Evolutionary conservation across 2,329 filamentous ascomycete species (phyloP).

Genomic region (Fusarium nisikadoi): DNA sequence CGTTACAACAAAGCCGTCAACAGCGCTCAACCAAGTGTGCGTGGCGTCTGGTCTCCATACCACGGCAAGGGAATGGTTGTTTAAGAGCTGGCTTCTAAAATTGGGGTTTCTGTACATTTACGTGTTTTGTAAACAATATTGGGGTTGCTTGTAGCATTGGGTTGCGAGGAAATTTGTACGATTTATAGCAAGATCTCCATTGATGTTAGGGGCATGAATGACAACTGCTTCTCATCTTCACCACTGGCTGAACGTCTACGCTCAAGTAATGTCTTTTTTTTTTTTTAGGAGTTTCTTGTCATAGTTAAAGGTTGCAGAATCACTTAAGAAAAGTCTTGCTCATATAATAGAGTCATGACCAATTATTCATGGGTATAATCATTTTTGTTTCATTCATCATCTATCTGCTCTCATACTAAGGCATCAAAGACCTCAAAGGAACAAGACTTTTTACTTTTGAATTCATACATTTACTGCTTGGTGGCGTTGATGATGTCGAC

Average conservation of each 20-base stretch:
- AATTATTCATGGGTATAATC: conserved; percentile 36
- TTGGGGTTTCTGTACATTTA: conserved; percentile 41
- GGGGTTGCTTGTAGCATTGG: conserved; percentile 42
- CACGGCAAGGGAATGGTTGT: conserved; percentile 69
- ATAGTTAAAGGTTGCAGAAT: not conserved
- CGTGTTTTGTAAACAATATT: conserved; percentile 43
- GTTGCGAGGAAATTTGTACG: conserved; percentile 44
- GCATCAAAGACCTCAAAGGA: conserved; percentile 6
- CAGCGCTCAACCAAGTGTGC: conserved; percentile 72
- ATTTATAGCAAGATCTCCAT: conserved; percentile 42
- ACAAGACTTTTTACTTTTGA: conserved; percentile 30
- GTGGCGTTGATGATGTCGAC: conserved; percentile 69
- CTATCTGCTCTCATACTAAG: conserved; percentile 26
- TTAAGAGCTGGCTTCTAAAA: conserved; percentile 46
- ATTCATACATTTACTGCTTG: conserved; percentile 55
- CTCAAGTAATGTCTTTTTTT: not conserved
- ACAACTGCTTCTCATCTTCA: conserved; percentile 14
- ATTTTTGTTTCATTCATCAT: conserved; percentile 42
- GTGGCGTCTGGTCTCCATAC: conserved; percentile 77
- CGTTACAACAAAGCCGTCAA: conserved; percentile 71
- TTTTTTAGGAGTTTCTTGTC: not conserved
- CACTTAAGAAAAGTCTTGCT: not conserved
- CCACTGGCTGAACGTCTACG: not conserved
- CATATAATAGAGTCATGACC: not conserved
- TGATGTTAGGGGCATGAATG: conserved; percentile 24